These are phyloP conservation scores for Exophiala dermatitidis DNA, from an alignment of 2,329 filamentous ascomycete genomes.

Conservation along the genomic window DNA sequence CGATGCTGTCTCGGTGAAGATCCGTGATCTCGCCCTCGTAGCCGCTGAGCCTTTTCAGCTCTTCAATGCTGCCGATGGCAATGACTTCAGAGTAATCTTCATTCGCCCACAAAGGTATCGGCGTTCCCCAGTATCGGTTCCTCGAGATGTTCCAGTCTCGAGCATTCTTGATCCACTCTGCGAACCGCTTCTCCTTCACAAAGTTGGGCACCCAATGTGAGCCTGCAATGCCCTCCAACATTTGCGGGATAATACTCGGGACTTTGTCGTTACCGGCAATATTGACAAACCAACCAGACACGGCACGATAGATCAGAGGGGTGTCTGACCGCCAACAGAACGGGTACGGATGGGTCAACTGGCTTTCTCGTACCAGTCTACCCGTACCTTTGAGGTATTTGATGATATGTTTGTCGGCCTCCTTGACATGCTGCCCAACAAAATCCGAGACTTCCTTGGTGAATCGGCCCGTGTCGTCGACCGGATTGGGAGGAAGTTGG, in stretches of 20 bases:
- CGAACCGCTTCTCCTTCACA: conserved; percentile 80
- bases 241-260: conserved; percentile 59
- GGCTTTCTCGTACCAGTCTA: conserved; percentile 69
- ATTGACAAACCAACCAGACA: conserved; percentile 85
- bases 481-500: conserved; percentile 69
- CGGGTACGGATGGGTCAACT: conserved; percentile 76
- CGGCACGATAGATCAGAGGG: conserved; percentile 79
- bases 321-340: conserved; percentile 85
- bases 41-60: conserved; percentile 71
- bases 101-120: conserved; percentile 77
- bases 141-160: conserved; percentile 86
- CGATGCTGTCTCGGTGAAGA: conserved; percentile 78
- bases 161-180: conserved; percentile 76
- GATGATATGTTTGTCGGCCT: conserved; percentile 80
- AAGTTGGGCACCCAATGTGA: conserved; percentile 80
- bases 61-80: conserved; percentile 70
- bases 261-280: conserved; percentile 51
- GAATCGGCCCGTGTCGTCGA: conserved; percentile 73
- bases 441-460: conserved; percentile 67
- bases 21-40: conserved; percentile 70
- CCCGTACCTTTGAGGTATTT: conserved; percentile 68
- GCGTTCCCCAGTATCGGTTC: conserved; percentile 86
- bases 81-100: conserved; percentile 75
- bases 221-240: conserved; percentile 73
- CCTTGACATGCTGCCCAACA: conserved; percentile 74